Conservation (phyloP, 768 basidiomycete genomes). For the Termitomyces sp. region DNA sequence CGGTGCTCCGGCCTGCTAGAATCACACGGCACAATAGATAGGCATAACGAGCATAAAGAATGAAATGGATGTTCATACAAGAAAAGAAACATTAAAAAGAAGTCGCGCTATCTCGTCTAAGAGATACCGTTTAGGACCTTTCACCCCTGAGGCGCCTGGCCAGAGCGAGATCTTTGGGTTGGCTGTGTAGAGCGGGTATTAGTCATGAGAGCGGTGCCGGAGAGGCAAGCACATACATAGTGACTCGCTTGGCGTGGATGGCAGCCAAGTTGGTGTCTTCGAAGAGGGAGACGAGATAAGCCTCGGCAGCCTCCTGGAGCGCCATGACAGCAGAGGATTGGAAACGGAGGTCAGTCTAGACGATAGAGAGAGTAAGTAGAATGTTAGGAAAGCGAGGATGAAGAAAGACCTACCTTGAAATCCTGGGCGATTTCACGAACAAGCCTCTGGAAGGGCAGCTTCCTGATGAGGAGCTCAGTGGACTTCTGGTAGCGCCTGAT, state of each 20-base stretch:
- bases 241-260: constrained; percentile 84
- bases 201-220: constrained; percentile 14
- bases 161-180: constrained; percentile 88
- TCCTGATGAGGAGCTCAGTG: constrained; percentile 97
- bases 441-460: constrained; percentile 98
- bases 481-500: constrained; percentile 98
- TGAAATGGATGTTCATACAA: constrained; percentile 5
- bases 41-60: neutral
- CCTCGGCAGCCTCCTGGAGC: constrained; percentile 90
- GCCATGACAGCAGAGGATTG: constrained; percentile 95
- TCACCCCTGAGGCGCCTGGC: constrained; percentile 86
- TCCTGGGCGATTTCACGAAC: constrained; percentile 97
- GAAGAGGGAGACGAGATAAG: constrained; percentile 82
- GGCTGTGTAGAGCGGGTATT: constrained; percentile 33
- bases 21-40: constrained; percentile 15
- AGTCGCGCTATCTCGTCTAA: neutral
- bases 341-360: constrained; percentile 87
- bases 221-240: constrained; percentile 43
- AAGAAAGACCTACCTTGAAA: constrained; percentile 66
- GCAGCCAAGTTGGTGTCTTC: constrained; percentile 91
- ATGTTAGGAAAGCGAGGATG: neutral
- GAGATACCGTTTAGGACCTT: constrained; percentile 52
- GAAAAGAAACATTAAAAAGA: neutral
- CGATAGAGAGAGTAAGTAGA: constrained; percentile 5
- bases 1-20: constrained; percentile 9